Conservation (phyloP, 352 stramenopile species). For the Pythium coloratum region DNA sequence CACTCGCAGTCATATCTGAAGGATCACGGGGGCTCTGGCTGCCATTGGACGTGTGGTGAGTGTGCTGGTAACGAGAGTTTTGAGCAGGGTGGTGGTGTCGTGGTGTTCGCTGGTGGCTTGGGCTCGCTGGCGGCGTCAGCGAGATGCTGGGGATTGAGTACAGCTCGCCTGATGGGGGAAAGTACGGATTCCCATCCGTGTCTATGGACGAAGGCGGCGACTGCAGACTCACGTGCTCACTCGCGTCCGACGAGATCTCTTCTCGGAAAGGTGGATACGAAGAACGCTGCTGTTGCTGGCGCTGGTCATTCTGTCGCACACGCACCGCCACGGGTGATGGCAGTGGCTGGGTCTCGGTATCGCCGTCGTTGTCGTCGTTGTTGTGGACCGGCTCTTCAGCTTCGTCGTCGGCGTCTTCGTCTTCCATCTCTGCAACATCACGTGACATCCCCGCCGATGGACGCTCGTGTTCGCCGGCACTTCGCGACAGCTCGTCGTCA, state of each 20-base stretch:
- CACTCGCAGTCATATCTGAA: not conserved
- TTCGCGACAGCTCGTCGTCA: constrained; percentile 19
- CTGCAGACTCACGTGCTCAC: constrained; percentile 2
- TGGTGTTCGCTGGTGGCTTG: not conserved
- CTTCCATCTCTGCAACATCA: not conserved
- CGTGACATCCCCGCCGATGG: not conserved
- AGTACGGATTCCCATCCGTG: constrained; percentile 10
- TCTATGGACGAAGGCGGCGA: constrained; percentile 10
- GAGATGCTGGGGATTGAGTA: constrained; percentile 34
- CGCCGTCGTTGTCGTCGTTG: constrained; percentile 23
- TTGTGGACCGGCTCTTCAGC: constrained; percentile 32
- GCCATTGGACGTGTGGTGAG: not conserved
- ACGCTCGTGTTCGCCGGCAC: constrained; percentile 12
- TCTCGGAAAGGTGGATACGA: constrained; percentile 27
- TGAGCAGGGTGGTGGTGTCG: not conserved
- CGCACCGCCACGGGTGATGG: constrained; percentile 11
- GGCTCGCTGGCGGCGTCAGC: constrained; percentile 30
- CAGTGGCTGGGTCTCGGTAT: not conserved
- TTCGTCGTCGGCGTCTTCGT: constrained; percentile 10
- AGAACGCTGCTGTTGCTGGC: constrained; percentile 1
- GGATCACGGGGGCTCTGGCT: not conserved
- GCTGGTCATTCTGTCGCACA: not conserved
- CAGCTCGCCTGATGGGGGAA: constrained; percentile 13
- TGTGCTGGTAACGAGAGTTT: not conserved
- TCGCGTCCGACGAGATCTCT: constrained; percentile 30